Conservation (phyloP, 768 basidiomycete species). For the Lactarius hatsudake region DNA sequence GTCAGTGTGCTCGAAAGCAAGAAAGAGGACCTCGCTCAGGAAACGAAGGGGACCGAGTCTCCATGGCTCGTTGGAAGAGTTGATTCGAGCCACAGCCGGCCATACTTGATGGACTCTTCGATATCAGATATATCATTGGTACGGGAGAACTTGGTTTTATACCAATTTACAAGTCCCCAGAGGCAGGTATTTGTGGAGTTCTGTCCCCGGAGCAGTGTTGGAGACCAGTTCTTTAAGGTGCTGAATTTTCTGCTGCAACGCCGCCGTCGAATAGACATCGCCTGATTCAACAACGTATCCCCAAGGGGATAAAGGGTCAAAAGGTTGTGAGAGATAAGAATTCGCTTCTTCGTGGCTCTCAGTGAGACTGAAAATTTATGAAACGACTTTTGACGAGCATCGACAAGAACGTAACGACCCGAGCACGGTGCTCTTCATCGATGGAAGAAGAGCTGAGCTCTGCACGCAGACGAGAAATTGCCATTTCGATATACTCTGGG, state of each 20-base stretch:
- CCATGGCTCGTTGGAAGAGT: background rate
- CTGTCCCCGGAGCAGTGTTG: background rate
- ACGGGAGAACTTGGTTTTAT: background rate
- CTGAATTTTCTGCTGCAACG: slow-evolving; percentile 1
- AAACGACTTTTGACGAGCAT: too few relatives aligned
- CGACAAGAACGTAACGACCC: background rate
- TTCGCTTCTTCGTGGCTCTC: background rate
- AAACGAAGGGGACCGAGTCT: background rate
- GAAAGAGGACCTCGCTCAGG: background rate
- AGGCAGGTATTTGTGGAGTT: background rate
- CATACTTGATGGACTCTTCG: background rate
- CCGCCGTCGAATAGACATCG: background rate
- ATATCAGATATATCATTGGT: background rate
- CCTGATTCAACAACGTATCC: background rate
- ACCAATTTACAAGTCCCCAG: background rate
- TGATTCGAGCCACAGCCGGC: background rate
- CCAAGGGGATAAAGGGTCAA: background rate
- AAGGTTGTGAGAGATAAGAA: background rate
- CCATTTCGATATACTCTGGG: background rate
- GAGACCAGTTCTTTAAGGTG: slow-evolving; percentile 1
- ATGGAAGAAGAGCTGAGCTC: background rate
- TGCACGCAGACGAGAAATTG: background rate
- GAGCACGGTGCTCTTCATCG: too few relatives aligned
- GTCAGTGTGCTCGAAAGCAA: background rate
- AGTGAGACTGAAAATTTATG: too few relatives aligned